Base-by-base conservation (phyloP, 768 basidiomycete genomes). In the Kwoniella dendrophila region DNA sequence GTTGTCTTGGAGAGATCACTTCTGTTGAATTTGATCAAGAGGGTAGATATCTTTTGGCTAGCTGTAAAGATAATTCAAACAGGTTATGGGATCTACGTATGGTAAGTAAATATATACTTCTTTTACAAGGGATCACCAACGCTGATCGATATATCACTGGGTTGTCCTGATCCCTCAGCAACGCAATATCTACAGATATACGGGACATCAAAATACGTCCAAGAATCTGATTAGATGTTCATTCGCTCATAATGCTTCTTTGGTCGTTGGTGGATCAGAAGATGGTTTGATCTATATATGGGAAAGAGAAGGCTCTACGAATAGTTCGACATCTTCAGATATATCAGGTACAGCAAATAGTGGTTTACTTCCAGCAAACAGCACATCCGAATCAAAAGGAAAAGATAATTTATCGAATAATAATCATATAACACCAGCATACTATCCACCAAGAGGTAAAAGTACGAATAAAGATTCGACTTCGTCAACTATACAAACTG, bases 191-290 rank as follows among this genome's bases (percentile, higher is more conserved):
- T 72, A 70, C 34, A 66, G 76, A 7, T 79, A 75, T 57, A 76
- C 71, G 8, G 74, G 75, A 4, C 78, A 77, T 51, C 76, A 77
- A 54, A 79, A 79, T 59, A 77, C 76, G 0, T 76, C 78, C 14
- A 73, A 76, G 53, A 79, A 75, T 70, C 71, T 77, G 22, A 69
- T 79, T 27, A 66, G 78, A 10, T 71, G 73, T 14, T 61, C 64
- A 20, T 79, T 79, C 51, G 71, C 70, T 0, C 56, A 54, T 10
- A 41, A 56, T 27, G 62, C 55, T 7, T 66, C 66, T 14, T 59
- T 77, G 41, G 44, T 79, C 33, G 52, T 79, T 16, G 62, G 68
- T n/a, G 78, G 78, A 14, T 76, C 74, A 11, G 78, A 79, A 56
- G 78, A 78, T 44, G 74, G 76, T 1, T 60, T 32, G 18, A 65